Conservation (phyloP, 352 stramenopile species). For the Globisporangium camurandrum region DNA sequence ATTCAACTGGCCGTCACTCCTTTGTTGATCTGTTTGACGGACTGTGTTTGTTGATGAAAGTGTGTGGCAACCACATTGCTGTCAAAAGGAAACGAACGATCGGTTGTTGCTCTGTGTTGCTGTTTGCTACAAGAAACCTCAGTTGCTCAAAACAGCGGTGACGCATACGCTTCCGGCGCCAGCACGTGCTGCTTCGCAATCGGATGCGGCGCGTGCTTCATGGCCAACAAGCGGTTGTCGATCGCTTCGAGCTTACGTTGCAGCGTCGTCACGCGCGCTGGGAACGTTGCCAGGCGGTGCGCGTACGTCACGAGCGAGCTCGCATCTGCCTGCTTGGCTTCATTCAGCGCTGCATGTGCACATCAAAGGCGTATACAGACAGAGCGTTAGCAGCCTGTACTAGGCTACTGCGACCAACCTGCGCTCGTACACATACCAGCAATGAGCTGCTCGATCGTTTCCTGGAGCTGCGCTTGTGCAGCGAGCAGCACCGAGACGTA, state of each 20-base stretch:
- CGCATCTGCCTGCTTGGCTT: constrained; percentile 46
- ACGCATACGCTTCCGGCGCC: constrained; percentile 17
- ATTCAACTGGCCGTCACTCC: too few relatives aligned
- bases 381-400: neutral
- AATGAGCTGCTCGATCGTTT: constrained; percentile 54
- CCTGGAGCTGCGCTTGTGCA: constrained; percentile 65
- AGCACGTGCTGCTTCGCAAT: constrained; percentile 18
- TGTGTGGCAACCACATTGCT: too few relatives aligned
- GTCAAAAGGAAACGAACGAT: too few relatives aligned
- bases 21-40: too few relatives aligned
- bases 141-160: constrained; percentile 41
- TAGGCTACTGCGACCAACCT: too few relatives aligned
- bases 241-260: constrained; percentile 69
- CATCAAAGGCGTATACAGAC: neutral
- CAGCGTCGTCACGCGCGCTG: constrained; percentile 46
- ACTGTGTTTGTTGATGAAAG: too few relatives aligned
- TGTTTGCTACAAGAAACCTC: too few relatives aligned
- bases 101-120: too few relatives aligned
- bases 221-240: constrained; percentile 45
- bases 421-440: constrained; percentile 33
- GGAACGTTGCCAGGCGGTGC: constrained; percentile 64
- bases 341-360: constrained; percentile 55
- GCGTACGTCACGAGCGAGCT: constrained; percentile 63
- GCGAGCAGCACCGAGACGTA: constrained; percentile 66
- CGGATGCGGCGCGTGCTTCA: constrained; percentile 46